Evolutionary conservation across 2,329 filamentous ascomycete genomes (phyloP), one percentile per base, ranked within the genome.

Genomic region (Ophiostoma novo-ulmi): DNA sequence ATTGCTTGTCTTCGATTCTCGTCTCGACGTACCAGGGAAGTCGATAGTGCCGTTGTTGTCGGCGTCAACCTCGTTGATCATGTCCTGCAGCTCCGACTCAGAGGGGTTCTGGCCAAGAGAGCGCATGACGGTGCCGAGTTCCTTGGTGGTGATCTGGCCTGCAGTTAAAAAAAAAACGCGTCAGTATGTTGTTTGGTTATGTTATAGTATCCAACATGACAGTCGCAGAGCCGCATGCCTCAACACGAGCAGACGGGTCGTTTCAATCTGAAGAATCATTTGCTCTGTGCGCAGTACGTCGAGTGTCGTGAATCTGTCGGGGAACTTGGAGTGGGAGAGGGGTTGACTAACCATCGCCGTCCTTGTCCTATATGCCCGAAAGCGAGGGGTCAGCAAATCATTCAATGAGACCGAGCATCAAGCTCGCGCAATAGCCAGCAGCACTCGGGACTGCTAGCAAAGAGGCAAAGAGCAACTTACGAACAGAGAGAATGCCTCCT

Each of bases 401-500:
- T 58, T 20, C 61, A 41, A 67, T 14, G 55, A 22, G 14, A 67
- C n/a, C 58, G 58, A 35, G 58, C 58, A 35, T 36, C 58, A 17
- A 63, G 58, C 58, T 63, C 72, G 55, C 55, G 41, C 22, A 67
- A 48, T 8, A 41, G 48, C 66, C 55, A 39, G 61, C 14, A 68
- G 65, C 52, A 26, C 36, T 22, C 17, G 38, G 22, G 8, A 14
- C 31, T 35, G 64, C 44, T 20, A n/a, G 11, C 2, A 22, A 26
- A 73, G 70, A 71, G 69, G 71, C 14, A 69, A 70, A 72, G 78
- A 74, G 44, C 65, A 35, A 83, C 95, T 90, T 90, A 99, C 95
- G 84, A 99, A 99, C 76, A 99, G 92, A 81, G 95, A 99, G 85
- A 99, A 99, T 70, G 95, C 95, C 86, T 99, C 95, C 91, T 98